These are phyloP conservation scores for Jasminum sambac DNA, from an alignment of 257 asterid species.

Conservation along the genomic window DNA sequence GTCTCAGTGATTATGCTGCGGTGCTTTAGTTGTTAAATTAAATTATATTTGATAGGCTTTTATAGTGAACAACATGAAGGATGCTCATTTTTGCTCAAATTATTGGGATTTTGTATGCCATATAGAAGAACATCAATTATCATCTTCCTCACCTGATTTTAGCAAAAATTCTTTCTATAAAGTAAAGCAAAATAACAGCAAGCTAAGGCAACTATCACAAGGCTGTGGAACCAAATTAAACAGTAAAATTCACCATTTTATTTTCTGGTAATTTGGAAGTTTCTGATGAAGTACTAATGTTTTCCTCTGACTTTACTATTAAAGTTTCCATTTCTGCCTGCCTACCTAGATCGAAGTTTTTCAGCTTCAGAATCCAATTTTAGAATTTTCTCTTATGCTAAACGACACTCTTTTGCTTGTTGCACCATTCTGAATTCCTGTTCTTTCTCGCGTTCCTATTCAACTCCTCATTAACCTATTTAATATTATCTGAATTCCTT, in stretches of 20 bases:
- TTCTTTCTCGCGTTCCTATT: constrained; percentile 76
- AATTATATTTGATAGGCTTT: too few relatives aligned
- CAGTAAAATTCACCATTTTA: constrained; percentile 59
- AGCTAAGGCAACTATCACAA: constrained; percentile 16
- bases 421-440: constrained; percentile 85
- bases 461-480: constrained; percentile 64
- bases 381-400: constrained; percentile 69
- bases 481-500: too few relatives aligned
- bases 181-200: constrained; percentile 29
- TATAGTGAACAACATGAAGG: too few relatives aligned
- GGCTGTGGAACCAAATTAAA: constrained; percentile 28
- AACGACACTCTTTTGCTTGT: constrained; percentile 87
- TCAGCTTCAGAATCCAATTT: constrained; percentile 72
- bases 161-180: constrained; percentile 74
- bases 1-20: too few relatives aligned
- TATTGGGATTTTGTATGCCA: too few relatives aligned
- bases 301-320: constrained; percentile 60
- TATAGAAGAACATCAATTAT: too few relatives aligned
- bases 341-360: constrained; percentile 57
- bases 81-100: too few relatives aligned
- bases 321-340: constrained; percentile 60
- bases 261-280: constrained; percentile 60
- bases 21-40: too few relatives aligned
- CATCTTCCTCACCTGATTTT: too few relatives aligned
- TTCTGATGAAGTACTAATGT: constrained; percentile 53